Evolutionary conservation across 192 early-diverging fungal species (phyloP), one percentile per base, ranked within the genome.

Genomic region (Rhizophagus sp.): DNA sequence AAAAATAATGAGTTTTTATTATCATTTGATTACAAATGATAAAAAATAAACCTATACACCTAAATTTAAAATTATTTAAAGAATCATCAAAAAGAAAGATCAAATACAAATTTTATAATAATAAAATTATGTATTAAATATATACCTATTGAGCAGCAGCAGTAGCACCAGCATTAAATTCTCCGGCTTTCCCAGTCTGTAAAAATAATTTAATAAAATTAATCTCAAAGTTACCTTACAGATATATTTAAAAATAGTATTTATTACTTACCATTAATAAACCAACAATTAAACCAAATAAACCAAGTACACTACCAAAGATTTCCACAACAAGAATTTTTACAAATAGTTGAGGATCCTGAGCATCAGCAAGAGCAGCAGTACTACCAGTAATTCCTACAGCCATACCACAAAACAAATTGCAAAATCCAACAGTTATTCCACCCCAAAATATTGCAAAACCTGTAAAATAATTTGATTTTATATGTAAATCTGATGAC

Each of bases 311-410:
- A 71, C 91, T 93, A 22, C 97, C 97, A 84, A 99, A 98, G 83
- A 99, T 99, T 81, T 98, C 97, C 73, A 99, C 93, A 64, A 99
- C 95, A 49, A 99, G 86, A 33, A 99, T 94, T 83, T 99, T 99
- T 80, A 99, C 97, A 89, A 99, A 99, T 66, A 99, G 86, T 81
- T 93, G 89, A 47, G 92, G 88, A 86, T 99, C 96, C 64, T 97
- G 95, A 25, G 97, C 97, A 82, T 99, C 97, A 22, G 97, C 97
- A n/a, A 97, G 85, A 11, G 96, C 97, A 50, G 96, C 96, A 73
- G 93, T 96, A 62, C 93, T 93, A 57, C 97, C 97, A 19, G 94
- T 96, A 76, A 97, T 89, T 36, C 97, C 97, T 1, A 99, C 97
- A 41, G 92, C 92, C 0, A 99, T 83, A 62, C 97, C 97, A 80